Evolutionary conservation across 352 stramenopile genomes (phyloP), one percentile per base, ranked within the genome.

Genomic region (Phytophthora citricola): DNA sequence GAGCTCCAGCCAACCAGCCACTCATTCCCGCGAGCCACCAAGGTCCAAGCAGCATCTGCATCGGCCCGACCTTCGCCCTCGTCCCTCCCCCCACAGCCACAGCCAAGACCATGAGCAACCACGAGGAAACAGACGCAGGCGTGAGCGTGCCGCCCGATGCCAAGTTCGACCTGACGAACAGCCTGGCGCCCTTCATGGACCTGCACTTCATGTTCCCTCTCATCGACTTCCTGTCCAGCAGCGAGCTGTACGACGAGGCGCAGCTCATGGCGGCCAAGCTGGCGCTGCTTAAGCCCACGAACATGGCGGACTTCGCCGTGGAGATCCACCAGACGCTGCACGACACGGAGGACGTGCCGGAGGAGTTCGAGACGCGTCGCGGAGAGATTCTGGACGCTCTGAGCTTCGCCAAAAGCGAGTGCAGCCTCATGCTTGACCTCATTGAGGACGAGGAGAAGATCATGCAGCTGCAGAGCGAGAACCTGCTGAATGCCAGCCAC

Each of bases 201-300:
- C 85, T 98, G 45, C 96, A 99, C 90, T 98, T 98, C 77, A 97
- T 99, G 87, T 98, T 99, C 83, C 95, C 95, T 64, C 81, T 99
- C 46, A 95, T 99, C 63, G 94, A 98, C 71, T 99, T 98, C 66
- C 69, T 98, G 40, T 86, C 85, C 20, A 94, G 86, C 63, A 90
- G 89, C 46, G 90, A 98, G 58, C 77, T 95, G 50, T 98, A 98
- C 71, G 91, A 98, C 68, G 93, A 98, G 46, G 76, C 85, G 24
- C 76, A 97, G 69, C 83, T 97, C 47, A 87, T 93, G 73, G 85
- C 87, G 38, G 94, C 95, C 58, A 96, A 98, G 61, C 76, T 98
- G 44, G 83, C 86, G 58, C 82, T 99, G 17, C 79, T 98, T 26
- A 94, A 97, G 71, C 93, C 93, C 22, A 98, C 95, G 8, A 97